Evolutionary conservation across 805 yeast species (phyloP), one percentile per base, ranked within the genome.

Genomic region (Candida fluviatilis): DNA sequence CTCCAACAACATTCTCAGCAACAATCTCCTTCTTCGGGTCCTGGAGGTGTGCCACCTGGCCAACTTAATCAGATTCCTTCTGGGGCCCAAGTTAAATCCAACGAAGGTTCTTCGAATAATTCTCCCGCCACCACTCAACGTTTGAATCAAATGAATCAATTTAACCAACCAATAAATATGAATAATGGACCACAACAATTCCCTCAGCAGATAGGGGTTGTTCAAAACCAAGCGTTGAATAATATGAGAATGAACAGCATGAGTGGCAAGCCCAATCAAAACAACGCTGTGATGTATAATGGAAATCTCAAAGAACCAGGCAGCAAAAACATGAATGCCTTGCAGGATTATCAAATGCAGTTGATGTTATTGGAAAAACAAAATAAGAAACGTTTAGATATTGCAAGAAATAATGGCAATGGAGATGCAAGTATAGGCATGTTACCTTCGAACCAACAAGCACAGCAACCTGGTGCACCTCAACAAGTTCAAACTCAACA

Each of bases 321-420:
- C 18, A 52, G 46, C 31, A 52, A 64, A 32, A 66, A 66, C 48
- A 67, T 63, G 40, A 73, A 71, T 50, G 90, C 91, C 1, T 63
- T 86, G 28, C 86, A 82, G 50, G 95, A 86, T 54, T 86, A 87
- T 57, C 95, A 86, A 57, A 80, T 78, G 69, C 91, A 85, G 58
- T 64, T 85, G 47, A 75, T 84, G 74, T 55, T 82, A 38, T 62
- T 87, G 52, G 95, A 86, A 51, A 76, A 76, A 46, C 90, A 84
- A 55, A 86, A 84, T 58, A 81, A 82, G 54, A 78, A 77, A 55
- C 71, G 85, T 38, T 63, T 84, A 35, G 80, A 75, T 48, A 73
- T 69, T 37, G 78, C 74, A 4, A 57, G 78, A 27, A 64, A 59
- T 44, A 66, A 48, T 43, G 62, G 61, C 2, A 45, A 41, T 14